phyloP scores from a whole-genome alignment of 306 rosid species.

The Dalbergia cochinchinensis region DNA sequence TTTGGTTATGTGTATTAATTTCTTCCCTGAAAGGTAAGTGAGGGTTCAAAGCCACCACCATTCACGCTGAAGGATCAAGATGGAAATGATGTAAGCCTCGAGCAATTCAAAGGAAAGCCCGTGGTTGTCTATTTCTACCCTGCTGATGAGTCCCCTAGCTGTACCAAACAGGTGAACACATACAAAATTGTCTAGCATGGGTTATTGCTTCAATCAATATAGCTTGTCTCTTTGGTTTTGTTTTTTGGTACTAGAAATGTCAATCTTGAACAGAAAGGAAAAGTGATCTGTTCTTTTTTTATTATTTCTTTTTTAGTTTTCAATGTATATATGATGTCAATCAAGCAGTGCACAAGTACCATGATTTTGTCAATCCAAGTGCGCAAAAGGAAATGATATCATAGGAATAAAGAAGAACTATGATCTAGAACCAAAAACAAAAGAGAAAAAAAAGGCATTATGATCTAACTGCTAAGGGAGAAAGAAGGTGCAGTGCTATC shows the following conservation, averaged over 20 bases:
- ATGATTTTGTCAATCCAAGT: not conserved
- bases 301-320: not conserved
- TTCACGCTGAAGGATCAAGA: slow-evolving; percentile 90
- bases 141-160: slow-evolving; percentile 95
- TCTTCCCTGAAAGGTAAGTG: slow-evolving; percentile 61
- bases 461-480: not conserved
- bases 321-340: not conserved
- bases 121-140: slow-evolving; percentile 92
- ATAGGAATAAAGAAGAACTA: not conserved
- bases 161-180: slow-evolving; percentile 86
- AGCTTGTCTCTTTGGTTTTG: not conserved
- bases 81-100: slow-evolving; percentile 73
- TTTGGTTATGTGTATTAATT: slow-evolving; percentile 2
- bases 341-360: not conserved
- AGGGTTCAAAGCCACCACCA: slow-evolving; percentile 79
- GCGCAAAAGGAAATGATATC: not conserved
- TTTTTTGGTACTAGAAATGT: not conserved
- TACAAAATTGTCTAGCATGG: not conserved
- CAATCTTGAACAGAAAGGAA: no score
- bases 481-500: not conserved
- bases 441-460: not conserved
- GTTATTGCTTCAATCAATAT: not conserved
- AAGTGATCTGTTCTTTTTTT: no score
- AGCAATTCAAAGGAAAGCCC: slow-evolving; percentile 88
- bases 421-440: not conserved